phyloP scores from a whole-genome alignment of 306 rosid species.

The barrel medic (Medicago truncatula) region MtrunA17r5.0-ANR NC_053045.1:42568001-42568500 shows the following conservation, averaged over 20 bases:
- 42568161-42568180: neutral
- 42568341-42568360: constrained; percentile 46
- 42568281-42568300: constrained; percentile 22
- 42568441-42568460: constrained; percentile 44
- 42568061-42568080: neutral
- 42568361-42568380: constrained; percentile 39
- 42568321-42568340: constrained; percentile 37
- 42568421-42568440: constrained; percentile 53
- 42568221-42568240: constrained; percentile 27
- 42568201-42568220: neutral
- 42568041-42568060: neutral
- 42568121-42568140: constrained; percentile 4
- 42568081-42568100: neutral
- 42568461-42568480: constrained; percentile 47
- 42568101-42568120: neutral
- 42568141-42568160: neutral
- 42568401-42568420: constrained; percentile 51
- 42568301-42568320: constrained; percentile 32
- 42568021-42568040: constrained; percentile 11
- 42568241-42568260: constrained; percentile 37
- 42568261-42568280: constrained; percentile 45
- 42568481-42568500: constrained; percentile 13
- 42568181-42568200: neutral
- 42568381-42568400: constrained; percentile 47
- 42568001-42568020: neutral